Base-by-base conservation (phyloP, 176 grass and related monocot genomes). In the Oryza coarctata region DNA sequence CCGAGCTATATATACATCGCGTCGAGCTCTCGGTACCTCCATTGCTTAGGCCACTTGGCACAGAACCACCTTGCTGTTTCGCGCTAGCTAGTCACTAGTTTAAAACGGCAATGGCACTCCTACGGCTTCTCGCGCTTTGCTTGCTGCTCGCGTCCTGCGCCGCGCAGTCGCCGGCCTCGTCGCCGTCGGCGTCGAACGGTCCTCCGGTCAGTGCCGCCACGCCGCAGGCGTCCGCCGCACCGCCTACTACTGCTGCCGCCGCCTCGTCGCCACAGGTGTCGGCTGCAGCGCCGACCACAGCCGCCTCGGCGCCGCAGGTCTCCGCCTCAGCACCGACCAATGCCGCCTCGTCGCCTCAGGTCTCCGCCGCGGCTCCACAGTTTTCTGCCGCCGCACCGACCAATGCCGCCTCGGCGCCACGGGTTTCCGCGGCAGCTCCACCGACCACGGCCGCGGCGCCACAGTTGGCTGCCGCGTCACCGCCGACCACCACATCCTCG, bases 111-210 rank as follows among this genome's bases (percentile, higher is more conserved):
- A 86, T 86, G 88, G 74, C 84, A 58, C 39, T 90, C 2, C 41
- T 88, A 12, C 45, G 45, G 4, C 62, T 77, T 52, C 77, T 88
- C 50, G 2, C 88, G 15, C 79, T 88, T 12, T 72, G 83, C 35
- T 63, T 87, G 27, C 87, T 92, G 76, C 31, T 92, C 76, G 76
- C 80, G 66, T 72, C 90, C 31, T 88, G 87, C 80, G 73, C 84
- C 47, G 90, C 90, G 76, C 90, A 89, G 84, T 80, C 90, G 35
- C 90, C 83, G 20, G 81, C 85, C 18, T 75, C 82, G 3, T 75
- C 90, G 63, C 86, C 90, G 9, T 68, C 90, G 0, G 75, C 77
- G 30, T 69, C 85, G 0, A 73, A 77, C 1, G 10, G 73, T 3
- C 45, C 92, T 13, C 75, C 74, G 7, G 40, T 74, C 39, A 26